Evolutionary conservation across 352 stramenopile genomes (phyloP), one percentile per base, ranked within the genome.

Genomic region (Pythium volutum): DNA sequence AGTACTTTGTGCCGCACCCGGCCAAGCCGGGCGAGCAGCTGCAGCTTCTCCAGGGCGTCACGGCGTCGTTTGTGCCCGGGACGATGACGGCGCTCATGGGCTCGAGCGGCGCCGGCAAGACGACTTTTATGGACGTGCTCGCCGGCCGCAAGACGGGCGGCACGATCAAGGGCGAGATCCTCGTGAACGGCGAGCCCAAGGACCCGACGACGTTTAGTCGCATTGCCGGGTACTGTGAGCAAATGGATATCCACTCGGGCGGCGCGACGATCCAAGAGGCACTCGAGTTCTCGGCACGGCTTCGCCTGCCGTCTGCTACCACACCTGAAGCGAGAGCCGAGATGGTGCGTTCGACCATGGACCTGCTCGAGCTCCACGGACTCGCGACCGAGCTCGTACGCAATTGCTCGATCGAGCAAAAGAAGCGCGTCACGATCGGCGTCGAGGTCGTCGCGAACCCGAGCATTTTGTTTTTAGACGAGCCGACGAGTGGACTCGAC

Each of bases 401-500:
- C 8, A 67, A 83, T 34, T 55, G 58, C 11, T 95, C 80, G 14
- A 84, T 97, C 41, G 92, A 97, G 66, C 88, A 98, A 64, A 88
- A 91, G 66, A 98, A 98, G 73, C 76, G 92, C n/a, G 72, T 97
- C 39, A 92, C 90, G 10, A 97, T 98, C 57, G 95, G 81, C 43
- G 81, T 96, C 3, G 90, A 98, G 68, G 76, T 98, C 26, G 93
- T 96, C 12, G 64, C 87, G 8, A 97, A 98, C 69, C 95, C 95
- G n/a, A 92, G 92, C 64, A 74, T 98, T 41, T 57, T 99, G 47
- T 97, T 99, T 66, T 63, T 98, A 23, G 92, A 98, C 59, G 94
- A 98, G 67, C 91, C 91, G 0, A 98, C 90, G 0, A 89, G 72
- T 68, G 87, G 88, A 29, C 63, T 98, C 16, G 92, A 98, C 64